Evolutionary conservation across 169 alveolate species (phyloP).

Genomic region (Eimeria nieschulzi): DNA sequence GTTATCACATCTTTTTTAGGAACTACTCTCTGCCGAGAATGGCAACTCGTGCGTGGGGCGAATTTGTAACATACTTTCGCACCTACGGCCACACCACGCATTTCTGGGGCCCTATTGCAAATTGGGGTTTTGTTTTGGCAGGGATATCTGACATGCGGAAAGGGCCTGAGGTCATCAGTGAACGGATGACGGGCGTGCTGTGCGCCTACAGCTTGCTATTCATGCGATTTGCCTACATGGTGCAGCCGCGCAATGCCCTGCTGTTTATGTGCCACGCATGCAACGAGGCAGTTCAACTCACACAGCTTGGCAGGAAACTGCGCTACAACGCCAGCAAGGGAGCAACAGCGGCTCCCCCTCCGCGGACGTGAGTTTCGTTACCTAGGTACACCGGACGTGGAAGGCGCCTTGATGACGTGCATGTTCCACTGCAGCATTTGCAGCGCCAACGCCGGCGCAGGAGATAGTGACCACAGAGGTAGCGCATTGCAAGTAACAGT

Average conservation of each 20-base stretch:
- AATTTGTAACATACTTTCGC: conserved; percentile 30
- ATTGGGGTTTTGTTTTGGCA: conserved; percentile 96
- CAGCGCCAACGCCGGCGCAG: no score
- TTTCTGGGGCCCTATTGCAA: conserved; percentile 97
- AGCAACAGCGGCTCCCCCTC: not conserved
- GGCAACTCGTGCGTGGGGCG: conserved; percentile 57
- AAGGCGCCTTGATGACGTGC: no score
- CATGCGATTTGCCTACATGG: conserved; percentile 93
- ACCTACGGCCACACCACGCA: conserved; percentile 82
- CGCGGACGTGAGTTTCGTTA: not conserved
- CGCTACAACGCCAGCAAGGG: conserved; percentile 40
- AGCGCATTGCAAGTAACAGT: no score
- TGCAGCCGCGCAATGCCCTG: conserved; percentile 78
- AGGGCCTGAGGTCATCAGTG: conserved; percentile 73
- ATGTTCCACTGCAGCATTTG: no score
- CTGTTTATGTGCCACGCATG: conserved; percentile 76
- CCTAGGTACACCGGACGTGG: no score
- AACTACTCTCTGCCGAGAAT: not conserved
- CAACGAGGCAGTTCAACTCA: conserved; percentile 75
- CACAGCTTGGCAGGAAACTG: conserved; percentile 71
- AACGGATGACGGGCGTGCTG: conserved; percentile 89
- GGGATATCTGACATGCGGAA: conserved; percentile 74
- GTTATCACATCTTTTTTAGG: not conserved
- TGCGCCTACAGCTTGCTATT: conserved; percentile 90
- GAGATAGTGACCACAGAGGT: no score